Percentiles rank a stretch among this genome's conserved stretches.
Evolutionary conservation across 2,329 filamentous ascomycete species (phyloP).

Genomic region (Fusarium lyarnte): DNA sequence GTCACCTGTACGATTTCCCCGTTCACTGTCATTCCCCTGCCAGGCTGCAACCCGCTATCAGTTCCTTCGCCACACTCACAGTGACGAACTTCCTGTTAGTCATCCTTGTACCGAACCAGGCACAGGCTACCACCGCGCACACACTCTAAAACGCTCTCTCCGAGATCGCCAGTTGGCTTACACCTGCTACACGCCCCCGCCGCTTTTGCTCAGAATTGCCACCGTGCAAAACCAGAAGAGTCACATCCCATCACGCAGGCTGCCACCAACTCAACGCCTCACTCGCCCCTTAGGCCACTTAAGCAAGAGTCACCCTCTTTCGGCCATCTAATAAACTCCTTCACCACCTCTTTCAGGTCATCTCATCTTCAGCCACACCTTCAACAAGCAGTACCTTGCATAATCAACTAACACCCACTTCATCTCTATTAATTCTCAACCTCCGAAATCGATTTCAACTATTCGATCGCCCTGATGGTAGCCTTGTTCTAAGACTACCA

Average conservation of each 20-base stretch:
- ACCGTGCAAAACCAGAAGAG: slow-evolving; percentile 50
- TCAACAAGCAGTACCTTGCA: slow-evolving; percentile 45
- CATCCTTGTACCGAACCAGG: slow-evolving; percentile 37
- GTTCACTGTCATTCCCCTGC: slow-evolving; percentile 14
- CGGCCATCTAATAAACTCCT: slow-evolving; percentile 44
- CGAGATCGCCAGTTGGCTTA: slow-evolving; percentile 52
- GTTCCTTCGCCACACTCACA: slow-evolving; percentile 42
- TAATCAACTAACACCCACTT: slow-evolving; percentile 36
- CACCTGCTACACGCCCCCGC: slow-evolving; percentile 44
- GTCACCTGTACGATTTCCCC: slow-evolving; percentile 16
- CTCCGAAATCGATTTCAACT: slow-evolving; percentile 19
- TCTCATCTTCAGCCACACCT: slow-evolving; percentile 39
- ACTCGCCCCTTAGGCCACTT: slow-evolving; percentile 48
- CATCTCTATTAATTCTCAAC: slow-evolving; percentile 26
- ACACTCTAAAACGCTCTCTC: slow-evolving; percentile 49
- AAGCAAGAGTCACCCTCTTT: slow-evolving; percentile 48
- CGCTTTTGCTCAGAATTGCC: slow-evolving; percentile 48
- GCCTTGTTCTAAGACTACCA: slow-evolving; percentile 47
- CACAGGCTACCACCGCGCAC: slow-evolving; percentile 43
- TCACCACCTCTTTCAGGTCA: slow-evolving; percentile 37
- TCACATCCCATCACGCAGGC: slow-evolving; percentile 48
- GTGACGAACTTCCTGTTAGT: slow-evolving; percentile 39
- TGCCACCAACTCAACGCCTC: slow-evolving; percentile 42
- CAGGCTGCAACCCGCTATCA: slow-evolving; percentile 37
- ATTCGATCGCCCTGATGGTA: slow-evolving; percentile 46